Base-by-base conservation (phyloP, 306 rosid genomes). In the Clitoria ternatea region DNA sequence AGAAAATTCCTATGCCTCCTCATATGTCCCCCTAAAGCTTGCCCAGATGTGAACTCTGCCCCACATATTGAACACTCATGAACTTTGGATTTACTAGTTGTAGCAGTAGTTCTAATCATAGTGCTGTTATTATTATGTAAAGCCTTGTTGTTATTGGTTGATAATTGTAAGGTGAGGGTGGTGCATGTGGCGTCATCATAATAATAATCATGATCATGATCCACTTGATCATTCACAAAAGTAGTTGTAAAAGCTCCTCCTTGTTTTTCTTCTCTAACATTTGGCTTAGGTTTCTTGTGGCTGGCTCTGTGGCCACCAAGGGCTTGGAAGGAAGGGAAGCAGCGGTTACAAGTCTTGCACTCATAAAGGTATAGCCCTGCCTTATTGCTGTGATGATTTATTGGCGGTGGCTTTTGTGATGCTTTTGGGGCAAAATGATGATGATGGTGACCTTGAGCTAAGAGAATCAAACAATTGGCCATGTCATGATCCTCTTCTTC, bases 1-100 rank as follows among this genome's bases (percentile, higher is more conserved):
- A 71, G 10, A 13, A 80, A 61, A 9, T 78, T 62, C 81, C 96
- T 84, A 64, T 93, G 98, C 67, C 96, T 36, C 43, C 98, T 84
- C 97, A 93, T 88, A 48, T 93, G 98, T 30, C 98, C 98, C 19
- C 98, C 98, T 2, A 93, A 81, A 32, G 97, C 98, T 76, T 88
- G 98, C 1, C 96, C 98, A 32, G 98, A 90, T 0, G 83, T 56
- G 63, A 93, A 93, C 17, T 85, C 90, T 12, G 96, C 82, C n/a
- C 94, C 88, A 47, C 97, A 93, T 5, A 93, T 79, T 0, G 92
- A 85, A 67, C 98, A 93, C 79, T 87, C 97, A 1, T 93, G 98
- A 76, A 93, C 82, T 77, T 88, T 92, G 2, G 78, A 2, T 48
- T 75, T 90, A n/a, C n/a, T n/a, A 65, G 53, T 15, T 50, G 4